These are phyloP conservation scores for Bruguiera hainesii DNA, from an alignment of 441 rosid genomes.

Conservation along the genomic window DNA sequence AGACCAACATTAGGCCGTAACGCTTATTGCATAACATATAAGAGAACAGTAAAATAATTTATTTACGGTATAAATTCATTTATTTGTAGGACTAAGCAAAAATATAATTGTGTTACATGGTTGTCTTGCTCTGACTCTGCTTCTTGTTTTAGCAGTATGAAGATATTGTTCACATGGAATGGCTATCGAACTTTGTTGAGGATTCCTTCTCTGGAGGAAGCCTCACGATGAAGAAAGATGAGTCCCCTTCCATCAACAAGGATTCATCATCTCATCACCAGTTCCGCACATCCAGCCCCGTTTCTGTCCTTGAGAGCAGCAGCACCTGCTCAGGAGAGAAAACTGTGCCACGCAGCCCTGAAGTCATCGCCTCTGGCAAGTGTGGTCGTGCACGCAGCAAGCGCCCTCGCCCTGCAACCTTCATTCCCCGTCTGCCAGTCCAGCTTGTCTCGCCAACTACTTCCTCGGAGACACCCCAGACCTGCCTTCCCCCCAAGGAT, in stretches of 20 bases:
- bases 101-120: too few species aligned
- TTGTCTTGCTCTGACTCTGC: background rate
- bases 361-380: slow-evolving; percentile 33
- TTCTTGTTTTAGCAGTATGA: slow-evolving; percentile 53
- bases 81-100: too few species aligned
- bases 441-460: slow-evolving; percentile 48
- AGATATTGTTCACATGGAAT: slow-evolving; percentile 83
- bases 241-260: slow-evolving; percentile 32
- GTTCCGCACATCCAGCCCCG: slow-evolving; percentile 77
- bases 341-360: slow-evolving; percentile 34
- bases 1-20: too few species aligned
- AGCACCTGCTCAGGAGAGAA: slow-evolving; percentile 68
- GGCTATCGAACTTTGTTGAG: slow-evolving; percentile 68
- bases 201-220: slow-evolving; percentile 76
- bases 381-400: slow-evolving; percentile 91
- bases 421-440: slow-evolving; percentile 48
- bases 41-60: too few species aligned
- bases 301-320: slow-evolving; percentile 94
- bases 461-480: slow-evolving; percentile 28
- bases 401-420: slow-evolving; percentile 74
- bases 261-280: slow-evolving; percentile 41
- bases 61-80: too few species aligned
- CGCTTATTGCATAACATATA: too few species aligned
- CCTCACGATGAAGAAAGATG: slow-evolving; percentile 47
- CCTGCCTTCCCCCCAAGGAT: slow-evolving; percentile 21